A percentile compares a stretch with the other conserved stretches of the same genome.
Evolutionary conservation across 2,329 filamentous ascomycete species (phyloP).

Genomic region (Zymoseptoria passerinii): DNA sequence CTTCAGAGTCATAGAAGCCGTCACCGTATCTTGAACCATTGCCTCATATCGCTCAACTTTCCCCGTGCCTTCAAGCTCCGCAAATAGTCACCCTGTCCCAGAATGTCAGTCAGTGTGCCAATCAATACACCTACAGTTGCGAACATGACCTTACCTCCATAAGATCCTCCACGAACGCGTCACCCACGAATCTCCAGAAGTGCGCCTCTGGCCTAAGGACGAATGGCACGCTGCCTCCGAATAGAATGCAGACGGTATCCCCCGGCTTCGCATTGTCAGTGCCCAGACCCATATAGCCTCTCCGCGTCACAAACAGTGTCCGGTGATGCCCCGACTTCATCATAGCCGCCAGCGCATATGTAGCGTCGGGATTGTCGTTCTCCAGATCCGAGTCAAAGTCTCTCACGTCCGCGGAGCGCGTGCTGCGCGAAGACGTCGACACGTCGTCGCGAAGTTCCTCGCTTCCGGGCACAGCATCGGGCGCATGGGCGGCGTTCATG

Average conservation of each 20-base stretch:
- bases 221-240: conserved; percentile 3
- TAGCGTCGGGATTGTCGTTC: conserved; percentile 4
- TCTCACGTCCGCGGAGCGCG: background rate
- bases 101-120: no score
- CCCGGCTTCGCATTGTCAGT: background rate
- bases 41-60: background rate
- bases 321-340: conserved; percentile 7
- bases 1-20: no score
- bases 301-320: conserved; percentile 1
- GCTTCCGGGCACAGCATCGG: background rate
- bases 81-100: background rate
- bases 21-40: background rate
- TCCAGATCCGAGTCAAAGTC: conserved; percentile 2
- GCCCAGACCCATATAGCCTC: background rate
- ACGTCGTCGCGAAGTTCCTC: background rate
- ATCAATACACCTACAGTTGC: no score
- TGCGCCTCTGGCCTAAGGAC: background rate
- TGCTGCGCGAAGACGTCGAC: background rate
- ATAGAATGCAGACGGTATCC: background rate
- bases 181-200: background rate
- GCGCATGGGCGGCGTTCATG: conserved; percentile 1
- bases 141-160: background rate
- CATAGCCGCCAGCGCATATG: conserved; percentile 5
- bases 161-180: background rate
- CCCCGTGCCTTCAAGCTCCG: background rate